A percentile compares a stretch with the other conserved stretches of the same genome.
These are phyloP conservation scores for Musa itinerans DNA, from an alignment of 176 grass and related monocot genomes.

Conservation along the genomic window DNA sequence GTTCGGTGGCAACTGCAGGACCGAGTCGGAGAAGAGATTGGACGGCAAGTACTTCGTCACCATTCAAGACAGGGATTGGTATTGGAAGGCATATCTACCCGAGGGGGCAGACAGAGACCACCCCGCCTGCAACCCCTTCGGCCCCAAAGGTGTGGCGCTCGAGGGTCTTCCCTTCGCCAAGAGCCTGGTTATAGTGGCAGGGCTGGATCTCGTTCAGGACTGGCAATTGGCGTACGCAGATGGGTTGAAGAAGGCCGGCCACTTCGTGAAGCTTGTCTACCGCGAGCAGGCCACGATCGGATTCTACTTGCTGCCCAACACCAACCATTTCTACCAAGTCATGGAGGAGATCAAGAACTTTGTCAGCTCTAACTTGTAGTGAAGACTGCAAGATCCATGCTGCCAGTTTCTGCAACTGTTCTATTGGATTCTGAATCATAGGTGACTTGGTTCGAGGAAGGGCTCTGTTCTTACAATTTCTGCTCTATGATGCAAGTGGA, in stretches of 20 bases:
- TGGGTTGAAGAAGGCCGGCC: conserved; percentile 56
- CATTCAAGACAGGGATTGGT: conserved; percentile 95
- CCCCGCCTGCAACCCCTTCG: conserved; percentile 89
- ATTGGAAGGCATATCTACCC: conserved; percentile 97
- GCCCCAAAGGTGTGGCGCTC: conserved; percentile 53
- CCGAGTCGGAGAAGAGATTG: conserved; percentile 68
- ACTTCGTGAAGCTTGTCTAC: conserved; percentile 62
- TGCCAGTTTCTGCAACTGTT: background rate
- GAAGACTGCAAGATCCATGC: conserved; percentile 1
- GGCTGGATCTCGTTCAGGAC: conserved; percentile 80
- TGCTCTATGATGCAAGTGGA: background rate
- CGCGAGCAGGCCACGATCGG: conserved; percentile 80
- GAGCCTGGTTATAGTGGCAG: conserved; percentile 88
- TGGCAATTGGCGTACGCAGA: conserved; percentile 79
- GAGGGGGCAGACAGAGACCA: conserved; percentile 87
- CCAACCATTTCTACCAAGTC: conserved; percentile 83
- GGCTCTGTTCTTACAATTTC: background rate
- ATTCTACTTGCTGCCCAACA: conserved; percentile 91
- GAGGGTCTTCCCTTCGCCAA: conserved; percentile 55
- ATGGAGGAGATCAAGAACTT: conserved; percentile 94
- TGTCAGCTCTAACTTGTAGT: conserved; percentile 60
- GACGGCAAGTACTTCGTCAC: conserved; percentile 99
- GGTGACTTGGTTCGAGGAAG: conserved; percentile 7
- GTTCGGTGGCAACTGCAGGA: conserved; percentile 68
- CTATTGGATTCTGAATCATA: conserved; percentile 14